Evolutionary conservation across 306 rosid species (phyloP).

Genomic region (Sophora flavescens): DNA sequence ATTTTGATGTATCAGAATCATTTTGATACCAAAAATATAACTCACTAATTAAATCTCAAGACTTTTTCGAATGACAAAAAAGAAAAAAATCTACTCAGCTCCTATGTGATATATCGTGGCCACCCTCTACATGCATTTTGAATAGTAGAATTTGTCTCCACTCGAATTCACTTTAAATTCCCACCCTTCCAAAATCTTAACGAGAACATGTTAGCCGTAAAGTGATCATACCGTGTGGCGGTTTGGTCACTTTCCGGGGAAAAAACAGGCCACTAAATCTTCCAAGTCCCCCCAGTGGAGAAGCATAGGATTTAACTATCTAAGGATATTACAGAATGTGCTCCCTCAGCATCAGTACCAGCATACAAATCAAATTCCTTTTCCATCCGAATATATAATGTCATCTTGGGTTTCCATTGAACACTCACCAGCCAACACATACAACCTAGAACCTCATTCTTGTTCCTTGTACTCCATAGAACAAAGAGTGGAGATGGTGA

Average conservation of each 20-base stretch:
- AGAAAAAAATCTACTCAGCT: background rate
- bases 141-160: slow-evolving; percentile 46
- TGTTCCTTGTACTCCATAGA: slow-evolving; percentile 35
- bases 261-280: slow-evolving; percentile 52
- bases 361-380: slow-evolving; percentile 61
- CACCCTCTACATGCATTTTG: slow-evolving; percentile 29
- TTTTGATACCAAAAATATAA: too few species aligned
- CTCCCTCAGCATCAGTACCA: slow-evolving; percentile 82
- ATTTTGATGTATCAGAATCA: too few species aligned
- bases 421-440: slow-evolving; percentile 57
- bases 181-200: slow-evolving; percentile 64
- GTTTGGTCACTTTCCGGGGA: slow-evolving; percentile 63
- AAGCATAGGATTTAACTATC: slow-evolving; percentile 61
- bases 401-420: slow-evolving; percentile 60
- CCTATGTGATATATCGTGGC: slow-evolving; percentile 30
- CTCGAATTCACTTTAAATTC: slow-evolving; percentile 61
- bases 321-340: slow-evolving; percentile 96
- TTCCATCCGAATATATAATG: slow-evolving; percentile 70
- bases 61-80: too few species aligned
- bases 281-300: slow-evolving; percentile 67
- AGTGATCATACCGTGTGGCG: slow-evolving; percentile 60
- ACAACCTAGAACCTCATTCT: slow-evolving; percentile 35
- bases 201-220: slow-evolving; percentile 58
- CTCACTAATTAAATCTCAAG: too few species aligned
- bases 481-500: slow-evolving; percentile 70